Conservation (phyloP, 2,329 filamentous ascomycete species). For the Talaromyces amestolkiae region DNA sequence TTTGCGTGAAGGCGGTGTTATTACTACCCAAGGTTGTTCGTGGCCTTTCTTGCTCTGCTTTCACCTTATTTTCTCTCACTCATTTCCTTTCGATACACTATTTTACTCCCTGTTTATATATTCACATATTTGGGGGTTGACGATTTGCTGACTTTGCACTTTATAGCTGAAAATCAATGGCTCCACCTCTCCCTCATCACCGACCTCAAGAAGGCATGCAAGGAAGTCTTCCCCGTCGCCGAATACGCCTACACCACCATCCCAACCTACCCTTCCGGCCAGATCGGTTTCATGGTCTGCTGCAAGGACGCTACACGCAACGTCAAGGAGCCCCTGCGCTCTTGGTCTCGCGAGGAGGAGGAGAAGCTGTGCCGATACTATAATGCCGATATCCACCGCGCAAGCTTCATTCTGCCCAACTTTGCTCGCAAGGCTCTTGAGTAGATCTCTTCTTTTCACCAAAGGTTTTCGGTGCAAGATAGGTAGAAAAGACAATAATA, state of each 20-base stretch:
- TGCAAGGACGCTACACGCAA: slow-evolving; percentile 85
- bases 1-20: slow-evolving; percentile 91
- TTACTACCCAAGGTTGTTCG: slow-evolving; percentile 99
- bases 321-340: slow-evolving; percentile 79
- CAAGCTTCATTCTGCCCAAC: slow-evolving; percentile 86
- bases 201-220: slow-evolving; percentile 94
- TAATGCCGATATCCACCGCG: slow-evolving; percentile 94
- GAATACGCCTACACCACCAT: slow-evolving; percentile 99
- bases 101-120: background rate
- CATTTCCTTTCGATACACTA: slow-evolving; percentile 2
- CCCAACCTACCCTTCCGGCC: slow-evolving; percentile 96
- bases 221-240: slow-evolving; percentile 92
- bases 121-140: background rate
- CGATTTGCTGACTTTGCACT: background rate
- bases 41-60: slow-evolving; percentile 62
- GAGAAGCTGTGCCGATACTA: slow-evolving; percentile 93
- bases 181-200: slow-evolving; percentile 91
- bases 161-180: slow-evolving; percentile 95
- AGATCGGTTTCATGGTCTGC: slow-evolving; percentile 99
- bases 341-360: slow-evolving; percentile 83
- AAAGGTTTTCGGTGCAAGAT: background rate
- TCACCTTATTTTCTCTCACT: slow-evolving; percentile 21
- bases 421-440: slow-evolving; percentile 75
- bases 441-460: slow-evolving; percentile 1
- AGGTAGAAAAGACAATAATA: background rate